phyloP scores from a whole-genome alignment of 768 basidiomycete species.

The Inosperma sp. region DNA sequence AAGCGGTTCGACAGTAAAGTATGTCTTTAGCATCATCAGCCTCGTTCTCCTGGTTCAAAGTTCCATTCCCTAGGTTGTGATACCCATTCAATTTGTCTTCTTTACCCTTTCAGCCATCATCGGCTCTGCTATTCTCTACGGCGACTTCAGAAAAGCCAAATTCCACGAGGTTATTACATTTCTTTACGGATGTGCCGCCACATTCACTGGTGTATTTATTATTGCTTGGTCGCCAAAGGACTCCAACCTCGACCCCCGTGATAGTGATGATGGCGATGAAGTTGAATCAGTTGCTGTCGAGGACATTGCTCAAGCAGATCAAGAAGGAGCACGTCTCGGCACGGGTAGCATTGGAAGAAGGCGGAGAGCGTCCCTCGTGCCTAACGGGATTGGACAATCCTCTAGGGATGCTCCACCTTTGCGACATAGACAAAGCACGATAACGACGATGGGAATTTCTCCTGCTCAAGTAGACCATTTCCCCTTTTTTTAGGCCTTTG shows the following conservation, averaged over 20 bases:
- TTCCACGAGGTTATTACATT: constrained; percentile 84
- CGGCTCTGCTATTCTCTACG: constrained; percentile 90
- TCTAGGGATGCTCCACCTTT: constrained; percentile 40
- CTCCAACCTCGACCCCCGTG: constrained; percentile 23
- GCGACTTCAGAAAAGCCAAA: constrained; percentile 80
- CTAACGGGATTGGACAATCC: constrained; percentile 34
- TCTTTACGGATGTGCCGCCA: constrained; percentile 83
- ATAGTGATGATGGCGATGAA: constrained; percentile 21
- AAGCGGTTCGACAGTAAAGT: constrained; percentile 94
- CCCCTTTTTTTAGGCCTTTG: background rate
- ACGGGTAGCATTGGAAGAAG: constrained; percentile 36
- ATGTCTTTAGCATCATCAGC: constrained; percentile 11
- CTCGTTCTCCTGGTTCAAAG: constrained; percentile 3
- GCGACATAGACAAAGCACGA: constrained; percentile 48
- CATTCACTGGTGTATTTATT: constrained; percentile 85
- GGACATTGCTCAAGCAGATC: constrained; percentile 13
- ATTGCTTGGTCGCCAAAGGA: constrained; percentile 62
- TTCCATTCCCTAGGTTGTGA: constrained; percentile 57
- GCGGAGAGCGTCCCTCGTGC: constrained; percentile 44
- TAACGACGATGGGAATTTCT: constrained; percentile 66
- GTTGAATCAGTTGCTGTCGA: constrained; percentile 11
- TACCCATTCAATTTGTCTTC: constrained; percentile 91
- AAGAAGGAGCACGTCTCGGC: constrained; percentile 26
- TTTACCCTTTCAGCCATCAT: constrained; percentile 92
- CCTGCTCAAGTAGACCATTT: constrained; percentile 56